Percentiles rank a stretch among this genome's conserved stretches.
These are phyloP conservation scores for Brassica nigra DNA, from an alignment of 345 rosid genomes.

Conservation along the genomic window DNA sequence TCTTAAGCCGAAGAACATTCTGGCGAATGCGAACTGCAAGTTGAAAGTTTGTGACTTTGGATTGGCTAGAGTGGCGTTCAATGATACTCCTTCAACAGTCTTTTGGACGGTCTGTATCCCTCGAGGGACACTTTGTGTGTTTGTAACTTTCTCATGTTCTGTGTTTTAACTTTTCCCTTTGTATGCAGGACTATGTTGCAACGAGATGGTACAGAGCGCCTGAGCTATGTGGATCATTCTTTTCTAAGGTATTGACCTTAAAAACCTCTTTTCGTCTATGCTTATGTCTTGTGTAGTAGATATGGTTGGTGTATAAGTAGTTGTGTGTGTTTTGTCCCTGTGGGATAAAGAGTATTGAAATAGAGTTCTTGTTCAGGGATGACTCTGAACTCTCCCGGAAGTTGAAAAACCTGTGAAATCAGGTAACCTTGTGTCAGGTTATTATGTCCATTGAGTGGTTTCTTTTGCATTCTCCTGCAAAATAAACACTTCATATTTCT, in stretches of 20 bases:
- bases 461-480: constrained; percentile 39
- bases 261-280: not conserved
- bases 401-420: constrained; percentile 86
- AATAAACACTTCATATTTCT: constrained; percentile 31
- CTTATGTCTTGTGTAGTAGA: not conserved
- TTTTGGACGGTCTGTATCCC: constrained; percentile 83
- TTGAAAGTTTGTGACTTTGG: constrained; percentile 97
- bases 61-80: constrained; percentile 83
- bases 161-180: constrained; percentile 14
- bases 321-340: constrained; percentile 11
- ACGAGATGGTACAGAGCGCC: constrained; percentile 99
- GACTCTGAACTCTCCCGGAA: constrained; percentile 99
- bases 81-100: constrained; percentile 80
- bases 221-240: constrained; percentile 95
- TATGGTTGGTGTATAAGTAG: constrained; percentile 23
- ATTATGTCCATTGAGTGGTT: constrained; percentile 44
- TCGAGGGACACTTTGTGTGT: not conserved
- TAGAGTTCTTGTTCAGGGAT: constrained; percentile 96
- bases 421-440: constrained; percentile 73
- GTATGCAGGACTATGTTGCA: constrained; percentile 85
- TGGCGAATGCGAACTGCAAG: constrained; percentile 98
- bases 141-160: not conserved
- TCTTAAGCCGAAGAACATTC: constrained; percentile 92
- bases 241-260: constrained; percentile 60
- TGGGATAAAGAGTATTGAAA: constrained; percentile 52